Evolutionary conservation across 1,284 basidiomycete species (phyloP), one percentile per base, ranked within the genome.

Genomic region (Phellopilus nigrolimitatus): DNA sequence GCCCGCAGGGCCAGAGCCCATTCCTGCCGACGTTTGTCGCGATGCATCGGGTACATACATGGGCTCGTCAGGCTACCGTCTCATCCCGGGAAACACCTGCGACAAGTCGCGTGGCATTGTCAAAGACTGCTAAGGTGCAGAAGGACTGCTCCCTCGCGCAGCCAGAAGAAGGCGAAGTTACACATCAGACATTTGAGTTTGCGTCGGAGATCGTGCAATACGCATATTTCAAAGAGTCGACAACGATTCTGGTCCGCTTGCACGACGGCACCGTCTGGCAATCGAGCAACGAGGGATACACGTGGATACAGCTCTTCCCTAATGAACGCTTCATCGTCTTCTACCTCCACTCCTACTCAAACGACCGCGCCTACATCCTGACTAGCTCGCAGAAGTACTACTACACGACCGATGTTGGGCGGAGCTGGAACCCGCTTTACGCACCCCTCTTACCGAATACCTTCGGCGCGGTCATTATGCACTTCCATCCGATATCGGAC

Each of bases 51-150:
- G 86, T 58, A 84, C 68, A 12, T 99, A 93, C 65, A 64, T 78
- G 64, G 95, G 93, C 0, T 97, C 94, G 0, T 94, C 91, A 12
- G 95, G 95, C 0, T 99, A 86, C 65, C 78, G 94, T 36, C 80
- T 87, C 62, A 93, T 99, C 51, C 94, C 97, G 1, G 95, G 97
- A 1, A 91, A 99, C 64, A 89, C 85, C 0, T 99, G 95, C 65
- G 76, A 78, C 44, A 73, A 73, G 17, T 60, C 64, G 3, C 57
- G 59, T 13, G 87, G 86, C n/a, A n/a, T n/a, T 4, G 55, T 71
- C 6, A 62, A 72, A 78, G 61, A 95, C 97, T 62, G 75, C 79
- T 13, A 74, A 70, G 37, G 70, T 88, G 1, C 62, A 76, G 58
- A 95, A 94, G 70, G 70, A 78, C 27, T 98, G 95, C 65, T 81